Evolutionary conservation across 139 green algal genomes (phyloP), one percentile per base, ranked within the genome.

Genomic region (Chlorella vulgaris): DNA sequence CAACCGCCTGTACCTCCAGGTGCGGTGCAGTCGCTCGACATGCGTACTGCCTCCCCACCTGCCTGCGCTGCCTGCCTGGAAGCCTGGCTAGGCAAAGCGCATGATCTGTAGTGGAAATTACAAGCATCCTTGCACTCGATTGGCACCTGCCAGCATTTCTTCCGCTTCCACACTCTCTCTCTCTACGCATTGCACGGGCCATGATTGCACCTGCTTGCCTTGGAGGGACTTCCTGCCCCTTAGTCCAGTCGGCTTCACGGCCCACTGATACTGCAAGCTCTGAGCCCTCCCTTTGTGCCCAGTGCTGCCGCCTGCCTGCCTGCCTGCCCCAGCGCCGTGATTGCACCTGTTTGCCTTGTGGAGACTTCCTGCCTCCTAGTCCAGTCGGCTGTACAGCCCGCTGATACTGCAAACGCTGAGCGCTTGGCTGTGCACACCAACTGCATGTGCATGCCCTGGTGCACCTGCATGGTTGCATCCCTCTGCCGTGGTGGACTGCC

Each of bases 1-100:
- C 93, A 99, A 99, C 94, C 91, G 96, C 81, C 84, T 99, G 66
- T 99, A 99, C 94, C 86, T 99, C 76, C 91, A 97, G 90, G 83
- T 87, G 47, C 2, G 76, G 29, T 39, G 47, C 10, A 15, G 13
- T 15, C 47, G 15, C 47, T 24, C 47, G 47, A 10, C 47, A 58
- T n/a, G 47, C 47, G 47, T 15, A 15, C 47, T 24, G 13, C 47
- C 10, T 55, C 47, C 47, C 47, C 47, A 15, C 47, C 47, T 10
- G 47, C 15, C 15, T 55, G 13, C 13, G 13, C 47, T 15, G 47
- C 47, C 47, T 55, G 13, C 10, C 15, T 15, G 47, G 13, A 29
- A 18, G 65, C 22, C 22, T 5, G 8, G 61, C 28, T 29, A n/a
- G n/a, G n/a, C n/a, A n/a, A n/a, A n/a, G n/a, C n/a, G n/a, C n/a